These are phyloP conservation scores for Aureobasidium sp. DNA, from an alignment of 2,329 filamentous ascomycete genomes.

Conservation along the genomic window DNA sequence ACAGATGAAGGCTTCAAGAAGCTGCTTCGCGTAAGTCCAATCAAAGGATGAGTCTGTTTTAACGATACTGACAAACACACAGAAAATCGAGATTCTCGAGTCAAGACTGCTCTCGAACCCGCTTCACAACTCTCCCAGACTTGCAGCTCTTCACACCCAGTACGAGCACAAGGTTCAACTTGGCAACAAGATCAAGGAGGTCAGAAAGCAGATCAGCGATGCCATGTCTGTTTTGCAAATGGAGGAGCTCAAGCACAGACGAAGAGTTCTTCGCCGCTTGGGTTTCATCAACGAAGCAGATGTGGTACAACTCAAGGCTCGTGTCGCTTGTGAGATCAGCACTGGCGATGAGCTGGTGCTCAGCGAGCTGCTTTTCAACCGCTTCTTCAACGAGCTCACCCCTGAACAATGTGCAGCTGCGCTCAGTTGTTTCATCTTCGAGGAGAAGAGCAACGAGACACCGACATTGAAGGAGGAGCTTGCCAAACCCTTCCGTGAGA, in stretches of 20 bases:
- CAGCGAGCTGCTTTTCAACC: slow-evolving; percentile 88
- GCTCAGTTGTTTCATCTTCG: slow-evolving; percentile 92
- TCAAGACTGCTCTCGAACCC: slow-evolving; percentile 83
- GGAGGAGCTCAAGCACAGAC: slow-evolving; percentile 92
- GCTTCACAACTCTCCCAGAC: slow-evolving; percentile 78
- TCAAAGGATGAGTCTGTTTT: too few relatives aligned
- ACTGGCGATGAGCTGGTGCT: slow-evolving; percentile 92
- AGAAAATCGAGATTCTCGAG: slow-evolving; percentile 96
- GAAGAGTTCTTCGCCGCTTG: slow-evolving; percentile 86
- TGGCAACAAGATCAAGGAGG: slow-evolving; percentile 71
- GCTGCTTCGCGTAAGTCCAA: slow-evolving; percentile 55
- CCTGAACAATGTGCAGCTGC: slow-evolving; percentile 82
- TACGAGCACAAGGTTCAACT: slow-evolving; percentile 76
- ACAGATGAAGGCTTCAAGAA: slow-evolving; percentile 90
- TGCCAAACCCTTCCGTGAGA: slow-evolving; percentile 75
- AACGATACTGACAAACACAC: slow-evolving; percentile 19
- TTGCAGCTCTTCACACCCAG: slow-evolving; percentile 78
- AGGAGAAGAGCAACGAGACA: slow-evolving; percentile 81
- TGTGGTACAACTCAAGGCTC: slow-evolving; percentile 92
- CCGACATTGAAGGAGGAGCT: slow-evolving; percentile 72
- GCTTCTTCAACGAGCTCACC: slow-evolving; percentile 93
- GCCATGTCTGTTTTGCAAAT: slow-evolving; percentile 86
- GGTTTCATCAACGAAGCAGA: slow-evolving; percentile 94
- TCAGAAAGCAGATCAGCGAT: slow-evolving; percentile 78
- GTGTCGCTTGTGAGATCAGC: slow-evolving; percentile 95